Conservation (phyloP, 106 monocot genomes). For the Gastrodia elata region DNA sequence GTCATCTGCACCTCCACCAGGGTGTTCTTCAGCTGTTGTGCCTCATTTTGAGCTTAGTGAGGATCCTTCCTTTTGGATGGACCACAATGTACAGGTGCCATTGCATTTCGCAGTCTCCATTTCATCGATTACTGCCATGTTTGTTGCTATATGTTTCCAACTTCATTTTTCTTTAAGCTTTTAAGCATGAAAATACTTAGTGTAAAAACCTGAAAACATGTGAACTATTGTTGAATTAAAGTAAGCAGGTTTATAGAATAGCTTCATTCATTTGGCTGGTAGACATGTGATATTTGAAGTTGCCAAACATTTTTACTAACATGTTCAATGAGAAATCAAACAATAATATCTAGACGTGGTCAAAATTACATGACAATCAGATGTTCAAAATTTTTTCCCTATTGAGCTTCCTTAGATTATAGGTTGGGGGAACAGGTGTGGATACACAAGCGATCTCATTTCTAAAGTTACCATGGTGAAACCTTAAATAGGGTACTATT, state of each 20-base stretch:
- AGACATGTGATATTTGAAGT: too few species aligned
- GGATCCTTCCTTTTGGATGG: conserved; percentile 93
- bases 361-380: too few species aligned
- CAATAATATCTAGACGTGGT: too few species aligned
- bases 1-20: conserved; percentile 9
- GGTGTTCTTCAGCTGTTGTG: conserved; percentile 45
- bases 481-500: too few species aligned
- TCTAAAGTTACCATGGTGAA: too few species aligned
- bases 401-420: too few species aligned
- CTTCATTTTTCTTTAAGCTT: not conserved
- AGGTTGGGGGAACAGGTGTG: too few species aligned
- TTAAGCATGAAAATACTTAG: not conserved
- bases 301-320: too few species aligned
- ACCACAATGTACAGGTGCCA: conserved; percentile 91
- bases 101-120: not conserved
- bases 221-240: not conserved
- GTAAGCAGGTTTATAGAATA: not conserved
- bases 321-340: too few species aligned
- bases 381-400: too few species aligned
- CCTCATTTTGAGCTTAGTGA: conserved; percentile 77
- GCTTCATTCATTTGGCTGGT: not conserved
- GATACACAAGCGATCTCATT: too few species aligned
- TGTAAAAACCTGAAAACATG: not conserved
- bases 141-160: not conserved
- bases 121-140: not conserved